phyloP scores from a whole-genome alignment of 2,329 filamentous ascomycete genomes.

The Colletotrichum trifolii region DNA sequence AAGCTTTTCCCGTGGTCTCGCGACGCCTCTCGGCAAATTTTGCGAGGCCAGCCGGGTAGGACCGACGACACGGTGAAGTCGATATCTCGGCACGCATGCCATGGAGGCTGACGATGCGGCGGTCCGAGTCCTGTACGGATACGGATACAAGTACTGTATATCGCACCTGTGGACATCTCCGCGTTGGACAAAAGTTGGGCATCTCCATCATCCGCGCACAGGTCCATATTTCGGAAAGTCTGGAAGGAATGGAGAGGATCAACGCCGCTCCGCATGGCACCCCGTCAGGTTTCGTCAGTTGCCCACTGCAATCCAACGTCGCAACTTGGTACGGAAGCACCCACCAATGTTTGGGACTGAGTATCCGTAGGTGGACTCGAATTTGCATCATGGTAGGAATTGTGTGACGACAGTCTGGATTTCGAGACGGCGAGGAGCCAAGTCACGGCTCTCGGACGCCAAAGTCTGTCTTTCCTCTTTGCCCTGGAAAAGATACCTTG shows the following conservation, averaged over 20 bases:
- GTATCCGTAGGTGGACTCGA: not conserved
- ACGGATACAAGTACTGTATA: no score
- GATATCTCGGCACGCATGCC: not conserved
- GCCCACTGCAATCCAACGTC: constrained; percentile 20
- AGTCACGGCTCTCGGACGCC: not conserved
- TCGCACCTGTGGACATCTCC: no score
- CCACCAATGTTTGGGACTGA: no score
- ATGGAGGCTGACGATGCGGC: not conserved
- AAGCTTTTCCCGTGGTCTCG: constrained; percentile 1
- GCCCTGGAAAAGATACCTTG: constrained; percentile 2
- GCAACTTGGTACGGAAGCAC: constrained; percentile 1
- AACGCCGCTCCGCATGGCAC: constrained; percentile 14
- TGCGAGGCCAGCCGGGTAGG: not conserved
- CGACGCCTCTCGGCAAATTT: constrained; percentile 6
- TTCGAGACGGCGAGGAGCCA: not conserved
- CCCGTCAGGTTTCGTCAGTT: constrained; percentile 24
- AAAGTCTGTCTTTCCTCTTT: not conserved
- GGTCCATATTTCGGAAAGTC: not conserved
- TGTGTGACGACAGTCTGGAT: not conserved
- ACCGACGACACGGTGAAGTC: constrained; percentile 1
- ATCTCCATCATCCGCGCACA: no score
- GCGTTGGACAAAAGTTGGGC: no score
- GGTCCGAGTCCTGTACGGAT: not conserved
- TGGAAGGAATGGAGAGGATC: not conserved
- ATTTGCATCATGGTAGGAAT: constrained; percentile 4